Evolutionary conservation across 2,329 filamentous ascomycete genomes (phyloP).

Genomic region (Thelonectria discophora): DNA sequence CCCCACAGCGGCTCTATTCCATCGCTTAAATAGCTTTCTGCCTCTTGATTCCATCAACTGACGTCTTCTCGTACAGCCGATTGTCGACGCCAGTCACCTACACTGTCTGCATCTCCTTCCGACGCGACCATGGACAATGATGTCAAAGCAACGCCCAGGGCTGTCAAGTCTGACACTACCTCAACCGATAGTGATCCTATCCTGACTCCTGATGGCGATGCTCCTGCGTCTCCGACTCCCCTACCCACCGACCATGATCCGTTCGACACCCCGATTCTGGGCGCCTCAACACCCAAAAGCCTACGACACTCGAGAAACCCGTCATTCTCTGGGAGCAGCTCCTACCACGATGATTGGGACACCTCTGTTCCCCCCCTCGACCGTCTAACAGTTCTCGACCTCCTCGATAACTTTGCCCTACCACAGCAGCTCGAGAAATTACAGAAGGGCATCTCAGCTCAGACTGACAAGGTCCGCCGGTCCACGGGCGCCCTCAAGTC

Average conservation of each 20-base stretch:
- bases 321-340: slow-evolving; percentile 85
- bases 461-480: slow-evolving; percentile 84
- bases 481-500: slow-evolving; percentile 84
- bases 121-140: slow-evolving; percentile 42
- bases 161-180: slow-evolving; percentile 38
- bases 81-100: neutral
- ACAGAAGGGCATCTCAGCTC: slow-evolving; percentile 81
- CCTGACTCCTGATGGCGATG: slow-evolving; percentile 52
- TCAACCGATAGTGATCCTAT: slow-evolving; percentile 49
- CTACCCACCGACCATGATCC: slow-evolving; percentile 56
- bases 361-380: slow-evolving; percentile 82
- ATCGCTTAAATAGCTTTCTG: neutral
- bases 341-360: slow-evolving; percentile 90
- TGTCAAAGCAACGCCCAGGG: slow-evolving; percentile 27
- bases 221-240: slow-evolving; percentile 51
- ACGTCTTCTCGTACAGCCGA: neutral
- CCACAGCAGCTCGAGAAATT: slow-evolving; percentile 91
- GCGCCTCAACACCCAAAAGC: slow-evolving; percentile 57
- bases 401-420: slow-evolving; percentile 92
- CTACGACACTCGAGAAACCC: slow-evolving; percentile 75
- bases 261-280: slow-evolving; percentile 61
- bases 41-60: neutral
- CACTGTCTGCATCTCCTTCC: neutral
- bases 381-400: slow-evolving; percentile 87
- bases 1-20: neutral